Evolutionary conservation across 345 rosid genomes (phyloP).

Genomic region (Salix caprea): DNA sequence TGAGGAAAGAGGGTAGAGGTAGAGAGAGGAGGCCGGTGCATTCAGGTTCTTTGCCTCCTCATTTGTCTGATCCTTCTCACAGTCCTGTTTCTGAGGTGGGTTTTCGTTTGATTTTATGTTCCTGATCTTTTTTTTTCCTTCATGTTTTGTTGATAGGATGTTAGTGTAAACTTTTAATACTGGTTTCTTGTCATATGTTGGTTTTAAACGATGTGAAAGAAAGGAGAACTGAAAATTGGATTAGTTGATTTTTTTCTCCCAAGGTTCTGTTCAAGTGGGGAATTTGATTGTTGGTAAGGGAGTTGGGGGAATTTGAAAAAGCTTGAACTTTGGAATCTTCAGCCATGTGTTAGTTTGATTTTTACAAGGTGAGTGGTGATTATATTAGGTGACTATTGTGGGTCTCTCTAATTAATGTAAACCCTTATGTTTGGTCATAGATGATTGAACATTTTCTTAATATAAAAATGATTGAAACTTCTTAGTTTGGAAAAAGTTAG

Average conservation of each 20-base stretch:
- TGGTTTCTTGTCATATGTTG: not conserved
- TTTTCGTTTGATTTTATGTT: not conserved
- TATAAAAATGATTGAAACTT: not conserved
- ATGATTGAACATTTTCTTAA: not conserved
- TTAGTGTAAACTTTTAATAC: not conserved
- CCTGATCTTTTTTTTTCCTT: not conserved
- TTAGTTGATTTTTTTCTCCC: not conserved
- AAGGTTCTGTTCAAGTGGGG: not conserved
- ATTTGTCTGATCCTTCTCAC: conserved; percentile 93
- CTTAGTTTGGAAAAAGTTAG: not conserved
- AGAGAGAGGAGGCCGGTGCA: conserved; percentile 54
- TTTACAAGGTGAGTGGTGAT: not conserved
- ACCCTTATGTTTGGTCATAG: not conserved
- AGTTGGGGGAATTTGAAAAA: not conserved
- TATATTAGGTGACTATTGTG: not conserved
- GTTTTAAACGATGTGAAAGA: not conserved
- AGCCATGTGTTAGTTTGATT: conserved; percentile 3
- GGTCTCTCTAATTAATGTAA: not conserved
- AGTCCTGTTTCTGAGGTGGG: conserved; percentile 92
- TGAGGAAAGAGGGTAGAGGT: conserved; percentile 41
- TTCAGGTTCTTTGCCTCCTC: conserved; percentile 85
- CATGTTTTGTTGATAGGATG: not conserved
- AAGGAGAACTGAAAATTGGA: not conserved
- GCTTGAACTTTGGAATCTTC: not conserved
- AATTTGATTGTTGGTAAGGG: not conserved